phyloP scores from a whole-genome alignment of 495 filamentous ascomycete genomes.

The Penicillium ucsense region DNA sequence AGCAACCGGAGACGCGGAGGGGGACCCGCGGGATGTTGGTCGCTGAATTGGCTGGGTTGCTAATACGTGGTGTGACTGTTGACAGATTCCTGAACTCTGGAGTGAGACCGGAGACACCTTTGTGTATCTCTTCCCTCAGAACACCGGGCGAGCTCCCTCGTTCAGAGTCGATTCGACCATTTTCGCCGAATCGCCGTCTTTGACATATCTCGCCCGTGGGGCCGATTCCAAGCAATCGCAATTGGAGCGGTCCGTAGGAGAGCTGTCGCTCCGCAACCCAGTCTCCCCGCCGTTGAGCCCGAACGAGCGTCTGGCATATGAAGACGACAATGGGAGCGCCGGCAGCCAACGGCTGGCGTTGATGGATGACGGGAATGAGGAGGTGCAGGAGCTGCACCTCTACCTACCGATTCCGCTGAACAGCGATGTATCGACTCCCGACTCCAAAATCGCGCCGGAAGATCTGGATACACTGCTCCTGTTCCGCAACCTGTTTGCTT shows the following conservation, averaged over 20 bases:
- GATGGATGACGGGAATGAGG: conserved; percentile 30
- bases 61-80: too few species aligned
- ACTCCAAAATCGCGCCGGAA: conserved; percentile 31
- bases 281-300: conserved; percentile 31
- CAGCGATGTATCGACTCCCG: conserved; percentile 34
- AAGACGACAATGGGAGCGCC: conserved; percentile 35
- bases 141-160: conserved; percentile 55
- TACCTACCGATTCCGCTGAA: conserved; percentile 56
- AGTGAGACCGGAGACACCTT: conserved; percentile 72
- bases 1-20: too few species aligned
- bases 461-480: conserved; percentile 64
- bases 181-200: conserved; percentile 58
- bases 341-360: conserved; percentile 35
- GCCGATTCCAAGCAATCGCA: conserved; percentile 36
- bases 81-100: conserved; percentile 79
- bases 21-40: background rate
- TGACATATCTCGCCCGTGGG: conserved; percentile 61
- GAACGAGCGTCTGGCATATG: conserved; percentile 21
- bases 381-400: conserved; percentile 52
- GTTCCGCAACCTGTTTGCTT: conserved; percentile 85
- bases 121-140: conserved; percentile 70
- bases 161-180: conserved; percentile 68
- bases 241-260: conserved; percentile 30
- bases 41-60: background rate
- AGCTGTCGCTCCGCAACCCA: conserved; percentile 31